phyloP scores from a whole-genome alignment of 495 filamentous ascomycete species.

The Xanthoparmelia taractica region DNA sequence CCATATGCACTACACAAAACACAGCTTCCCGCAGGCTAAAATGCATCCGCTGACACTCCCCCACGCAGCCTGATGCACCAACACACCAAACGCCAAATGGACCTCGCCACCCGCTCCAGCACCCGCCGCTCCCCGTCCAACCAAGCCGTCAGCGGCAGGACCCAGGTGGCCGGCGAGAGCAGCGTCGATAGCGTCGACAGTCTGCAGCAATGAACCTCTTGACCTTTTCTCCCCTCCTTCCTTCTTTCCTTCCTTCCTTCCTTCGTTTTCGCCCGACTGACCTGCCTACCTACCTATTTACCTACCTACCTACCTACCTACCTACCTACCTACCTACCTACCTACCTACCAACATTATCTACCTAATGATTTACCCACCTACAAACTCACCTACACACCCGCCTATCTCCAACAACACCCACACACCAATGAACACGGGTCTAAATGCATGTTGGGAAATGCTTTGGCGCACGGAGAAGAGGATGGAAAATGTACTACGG shows the following conservation, averaged over 20 bases:
- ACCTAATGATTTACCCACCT: too few relatives aligned
- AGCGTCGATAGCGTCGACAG: slow-evolving; percentile 14
- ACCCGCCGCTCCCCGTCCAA: slow-evolving; percentile 9
- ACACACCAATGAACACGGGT: too few relatives aligned
- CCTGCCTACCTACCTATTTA: neutral
- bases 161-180: neutral
- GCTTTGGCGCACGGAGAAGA: too few relatives aligned
- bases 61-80: slow-evolving; percentile 20
- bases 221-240: neutral
- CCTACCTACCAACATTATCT: too few relatives aligned
- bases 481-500: too few relatives aligned
- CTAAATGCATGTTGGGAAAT: too few relatives aligned
- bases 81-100: slow-evolving; percentile 28
- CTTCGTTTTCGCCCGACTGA: neutral
- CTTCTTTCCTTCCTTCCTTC: neutral
- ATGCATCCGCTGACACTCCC: too few relatives aligned
- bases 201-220: slow-evolving; percentile 4
- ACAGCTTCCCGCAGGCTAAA: too few relatives aligned
- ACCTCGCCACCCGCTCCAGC: slow-evolving; percentile 16
- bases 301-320: neutral
- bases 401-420: too few relatives aligned
- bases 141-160: neutral
- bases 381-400: too few relatives aligned
- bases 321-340: too few relatives aligned
- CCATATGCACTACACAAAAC: too few relatives aligned